Evolutionary conservation across 192 early-diverging fungal species (phyloP).

Genomic region (Coemansia sp.): DNA sequence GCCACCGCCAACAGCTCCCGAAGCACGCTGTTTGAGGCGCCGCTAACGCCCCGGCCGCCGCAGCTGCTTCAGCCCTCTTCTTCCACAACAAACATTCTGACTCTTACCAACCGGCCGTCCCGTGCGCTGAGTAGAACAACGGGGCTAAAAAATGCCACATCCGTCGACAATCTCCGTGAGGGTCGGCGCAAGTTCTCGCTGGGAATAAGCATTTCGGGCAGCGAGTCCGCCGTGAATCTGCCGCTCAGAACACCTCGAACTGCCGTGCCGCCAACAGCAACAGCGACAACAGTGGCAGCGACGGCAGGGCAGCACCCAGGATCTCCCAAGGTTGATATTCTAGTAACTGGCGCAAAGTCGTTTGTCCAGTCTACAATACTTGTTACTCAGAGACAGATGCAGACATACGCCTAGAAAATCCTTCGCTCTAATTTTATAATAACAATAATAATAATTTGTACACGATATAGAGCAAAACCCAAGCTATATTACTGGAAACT

Average conservation of each 20-base stretch:
- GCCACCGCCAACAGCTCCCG: constrained; percentile 7
- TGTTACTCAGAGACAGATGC: constrained; percentile 9
- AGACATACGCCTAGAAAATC: no score
- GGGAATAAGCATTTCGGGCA: constrained; percentile 4
- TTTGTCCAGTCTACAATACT: constrained; percentile 35
- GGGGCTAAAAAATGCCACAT: constrained; percentile 18
- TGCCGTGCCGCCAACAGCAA: constrained; percentile 8
- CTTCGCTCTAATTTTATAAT: no score
- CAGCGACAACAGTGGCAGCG: constrained; percentile 5
- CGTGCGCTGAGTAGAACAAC: constrained; percentile 19
- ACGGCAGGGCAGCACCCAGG: not conserved
- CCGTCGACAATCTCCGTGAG: constrained; percentile 29
- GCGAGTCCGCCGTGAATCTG: constrained; percentile 24
- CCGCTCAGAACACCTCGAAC: constrained; percentile 12
- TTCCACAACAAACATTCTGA: constrained; percentile 14
- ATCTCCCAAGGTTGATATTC: constrained; percentile 16
- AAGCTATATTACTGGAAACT: no score
- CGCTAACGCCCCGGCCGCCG: constrained; percentile 5
- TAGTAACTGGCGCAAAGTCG: constrained; percentile 36
- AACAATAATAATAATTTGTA: no score
- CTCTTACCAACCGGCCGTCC: constrained; percentile 8
- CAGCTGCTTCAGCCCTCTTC: constrained; percentile 22
- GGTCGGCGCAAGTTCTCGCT: constrained; percentile 20
- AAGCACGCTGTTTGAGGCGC: constrained; percentile 15
- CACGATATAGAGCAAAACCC: no score